These are phyloP conservation scores for Aspergillus awamori DNA, from an alignment of 2,329 filamentous ascomycete species.

Conservation along the genomic window DNA sequence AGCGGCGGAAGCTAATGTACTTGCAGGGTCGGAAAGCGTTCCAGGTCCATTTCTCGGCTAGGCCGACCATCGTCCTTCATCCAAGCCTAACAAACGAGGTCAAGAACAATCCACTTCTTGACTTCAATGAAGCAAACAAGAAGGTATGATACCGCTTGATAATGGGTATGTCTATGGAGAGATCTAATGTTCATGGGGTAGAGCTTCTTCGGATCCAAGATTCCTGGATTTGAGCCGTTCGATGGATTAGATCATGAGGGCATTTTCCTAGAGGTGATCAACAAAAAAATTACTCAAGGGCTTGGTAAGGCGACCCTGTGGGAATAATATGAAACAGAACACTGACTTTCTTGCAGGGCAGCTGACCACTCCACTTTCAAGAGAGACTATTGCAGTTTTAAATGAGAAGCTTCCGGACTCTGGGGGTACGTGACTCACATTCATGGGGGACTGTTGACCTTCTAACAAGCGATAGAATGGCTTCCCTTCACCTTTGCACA, in stretches of 20 bases:
- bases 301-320: constrained; percentile 27
- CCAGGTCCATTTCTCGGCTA: constrained; percentile 29
- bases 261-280: constrained; percentile 29
- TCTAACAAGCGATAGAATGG: constrained; percentile 50
- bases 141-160: constrained; percentile 20
- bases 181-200: constrained; percentile 4
- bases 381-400: constrained; percentile 27
- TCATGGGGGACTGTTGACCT: background rate
- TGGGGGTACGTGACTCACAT: constrained; percentile 26
- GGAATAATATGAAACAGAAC: no score
- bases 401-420: constrained; percentile 28
- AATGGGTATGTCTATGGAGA: background rate
- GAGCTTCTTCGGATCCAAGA: constrained; percentile 33
- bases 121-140: constrained; percentile 28
- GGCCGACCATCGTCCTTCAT: constrained; percentile 34
- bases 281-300: constrained; percentile 34
- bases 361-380: constrained; percentile 31
- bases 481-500: constrained; percentile 57
- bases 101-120: constrained; percentile 35
- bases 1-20: background rate
- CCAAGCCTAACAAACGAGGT: constrained; percentile 36
- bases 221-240: constrained; percentile 37
- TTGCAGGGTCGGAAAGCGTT: constrained; percentile 30
- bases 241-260: constrained; percentile 18
- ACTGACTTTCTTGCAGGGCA: constrained; percentile 21